Percentiles rank a stretch among this genome's conserved stretches.
These are phyloP conservation scores for Neoboletus magnificus DNA, from an alignment of 768 basidiomycete genomes.

Conservation along the genomic window DNA sequence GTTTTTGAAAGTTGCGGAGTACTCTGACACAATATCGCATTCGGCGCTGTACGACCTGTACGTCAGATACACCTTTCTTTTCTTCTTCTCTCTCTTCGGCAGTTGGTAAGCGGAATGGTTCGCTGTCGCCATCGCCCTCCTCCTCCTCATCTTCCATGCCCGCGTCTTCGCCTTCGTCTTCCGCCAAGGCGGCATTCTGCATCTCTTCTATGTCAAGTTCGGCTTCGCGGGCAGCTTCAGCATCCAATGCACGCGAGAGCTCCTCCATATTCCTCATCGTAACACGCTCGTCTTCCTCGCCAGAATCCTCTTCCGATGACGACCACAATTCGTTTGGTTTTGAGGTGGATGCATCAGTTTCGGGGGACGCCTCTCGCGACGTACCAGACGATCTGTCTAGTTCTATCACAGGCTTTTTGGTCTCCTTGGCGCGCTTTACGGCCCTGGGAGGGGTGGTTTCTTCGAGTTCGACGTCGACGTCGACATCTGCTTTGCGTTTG, in stretches of 20 bases:
- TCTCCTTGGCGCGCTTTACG: slow-evolving; percentile 37
- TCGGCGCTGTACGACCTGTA: slow-evolving; percentile 72
- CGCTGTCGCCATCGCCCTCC: slow-evolving; percentile 28
- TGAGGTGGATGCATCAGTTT: slow-evolving; percentile 19
- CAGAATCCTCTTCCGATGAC: slow-evolving; percentile 42
- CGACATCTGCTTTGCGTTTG: slow-evolving; percentile 66
- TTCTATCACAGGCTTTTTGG: slow-evolving; percentile 20
- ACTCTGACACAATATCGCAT: slow-evolving; percentile 76
- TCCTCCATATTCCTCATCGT: slow-evolving; percentile 83
- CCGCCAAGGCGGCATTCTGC: slow-evolving; percentile 49
- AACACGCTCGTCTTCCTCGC: slow-evolving; percentile 51
- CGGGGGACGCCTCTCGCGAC: slow-evolving; percentile 47
- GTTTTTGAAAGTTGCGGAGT: slow-evolving; percentile 66
- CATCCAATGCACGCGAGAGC: slow-evolving; percentile 75
- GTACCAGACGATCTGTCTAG: slow-evolving; percentile 27
- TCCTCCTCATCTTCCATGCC: slow-evolving; percentile 39
- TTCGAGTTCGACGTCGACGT: slow-evolving; percentile 27
- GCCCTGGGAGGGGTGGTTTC: slow-evolving; percentile 28
- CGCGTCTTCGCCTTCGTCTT: slow-evolving; percentile 46
- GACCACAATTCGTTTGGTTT: slow-evolving; percentile 31
- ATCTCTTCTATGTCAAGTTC: slow-evolving; percentile 66
- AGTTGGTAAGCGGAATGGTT: slow-evolving; percentile 64
- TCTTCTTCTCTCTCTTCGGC: slow-evolving; percentile 70
- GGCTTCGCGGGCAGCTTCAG: slow-evolving; percentile 61
- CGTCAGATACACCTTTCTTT: slow-evolving; percentile 63